phyloP scores from a whole-genome alignment of 2,329 filamentous ascomycete species.

The Graphiopsis chlorocephala region DNA sequence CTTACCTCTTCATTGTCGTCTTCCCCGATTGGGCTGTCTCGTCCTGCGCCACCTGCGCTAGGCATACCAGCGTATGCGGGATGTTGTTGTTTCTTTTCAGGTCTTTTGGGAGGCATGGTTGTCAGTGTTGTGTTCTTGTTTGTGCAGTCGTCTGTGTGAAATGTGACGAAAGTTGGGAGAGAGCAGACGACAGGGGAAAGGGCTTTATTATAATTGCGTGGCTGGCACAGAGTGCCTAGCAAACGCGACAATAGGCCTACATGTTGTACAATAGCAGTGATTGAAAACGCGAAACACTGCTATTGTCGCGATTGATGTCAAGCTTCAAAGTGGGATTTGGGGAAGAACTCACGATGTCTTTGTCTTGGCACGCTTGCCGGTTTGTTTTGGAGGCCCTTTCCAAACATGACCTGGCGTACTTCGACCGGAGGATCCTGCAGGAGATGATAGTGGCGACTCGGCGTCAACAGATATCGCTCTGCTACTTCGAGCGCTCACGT shows the following conservation, averaged over 20 bases:
- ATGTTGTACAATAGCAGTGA: conserved; percentile 13
- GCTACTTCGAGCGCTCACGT: conserved; percentile 23
- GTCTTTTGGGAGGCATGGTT: conserved; percentile 49
- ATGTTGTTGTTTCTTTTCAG: conserved; percentile 71
- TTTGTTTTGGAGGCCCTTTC: conserved; percentile 26
- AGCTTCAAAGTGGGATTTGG: conserved; percentile 14
- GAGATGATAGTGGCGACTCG: conserved; percentile 36
- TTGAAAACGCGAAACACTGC: not conserved
- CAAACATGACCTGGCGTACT: conserved; percentile 28
- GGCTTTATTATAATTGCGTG: not conserved
- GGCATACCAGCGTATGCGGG: conserved; percentile 64
- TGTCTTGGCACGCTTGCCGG: conserved; percentile 37
- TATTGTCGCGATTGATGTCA: conserved; percentile 13
- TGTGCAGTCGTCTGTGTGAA: conserved; percentile 10
- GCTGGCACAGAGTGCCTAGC: conserved; percentile 22
- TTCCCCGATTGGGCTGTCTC: conserved; percentile 60
- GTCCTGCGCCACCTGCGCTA: conserved; percentile 59
- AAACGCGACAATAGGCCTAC: conserved; percentile 20
- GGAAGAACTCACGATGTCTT: conserved; percentile 39
- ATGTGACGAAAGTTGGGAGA: conserved; percentile 3
- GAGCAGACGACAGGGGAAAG: not conserved
- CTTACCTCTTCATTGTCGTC: conserved; percentile 57
- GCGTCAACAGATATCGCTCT: conserved; percentile 28
- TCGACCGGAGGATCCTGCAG: conserved; percentile 27
- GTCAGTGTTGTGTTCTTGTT: conserved; percentile 25